Evolutionary conservation across 768 basidiomycete genomes (phyloP).

Genomic region (Mrakia hoshinonis): DNA sequence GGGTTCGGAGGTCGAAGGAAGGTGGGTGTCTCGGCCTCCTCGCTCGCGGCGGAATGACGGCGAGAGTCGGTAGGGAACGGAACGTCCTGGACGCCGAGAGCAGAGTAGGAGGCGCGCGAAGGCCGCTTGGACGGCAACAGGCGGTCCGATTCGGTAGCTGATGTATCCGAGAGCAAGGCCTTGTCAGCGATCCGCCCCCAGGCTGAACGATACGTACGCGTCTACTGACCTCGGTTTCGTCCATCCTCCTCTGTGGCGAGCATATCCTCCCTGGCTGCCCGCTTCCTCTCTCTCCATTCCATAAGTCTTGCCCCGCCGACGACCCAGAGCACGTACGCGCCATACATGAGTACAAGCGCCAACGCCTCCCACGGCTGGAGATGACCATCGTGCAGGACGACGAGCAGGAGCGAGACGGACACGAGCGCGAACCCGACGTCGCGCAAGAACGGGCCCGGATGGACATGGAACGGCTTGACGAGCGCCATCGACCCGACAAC

Average conservation of each 20-base stretch:
- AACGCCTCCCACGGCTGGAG: constrained; percentile 67
- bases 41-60: neutral
- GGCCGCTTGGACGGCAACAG: neutral
- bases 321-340: constrained; percentile 67
- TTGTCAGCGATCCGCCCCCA: neutral
- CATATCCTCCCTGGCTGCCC: constrained; percentile 46
- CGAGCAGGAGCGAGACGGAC: constrained; percentile 65
- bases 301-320: constrained; percentile 53
- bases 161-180: neutral
- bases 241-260: constrained; percentile 47
- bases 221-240: neutral
- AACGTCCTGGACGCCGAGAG: neutral
- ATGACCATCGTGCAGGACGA: constrained; percentile 65
- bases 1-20: neutral
- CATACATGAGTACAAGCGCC: constrained; percentile 62
- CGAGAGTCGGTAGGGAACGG: neutral
- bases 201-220: neutral
- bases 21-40: neutral
- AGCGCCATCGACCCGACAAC: constrained; percentile 98
- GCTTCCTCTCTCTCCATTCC: constrained; percentile 49
- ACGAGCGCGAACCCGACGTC: constrained; percentile 92
- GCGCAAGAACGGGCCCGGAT: constrained; percentile 70
- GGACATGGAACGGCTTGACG: constrained; percentile 85
- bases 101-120: neutral
- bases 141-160: neutral